Evolutionary conservation across 1,284 basidiomycete species (phyloP), one percentile per base, ranked within the genome.

Genomic region (Ganoderma meredithae): DNA sequence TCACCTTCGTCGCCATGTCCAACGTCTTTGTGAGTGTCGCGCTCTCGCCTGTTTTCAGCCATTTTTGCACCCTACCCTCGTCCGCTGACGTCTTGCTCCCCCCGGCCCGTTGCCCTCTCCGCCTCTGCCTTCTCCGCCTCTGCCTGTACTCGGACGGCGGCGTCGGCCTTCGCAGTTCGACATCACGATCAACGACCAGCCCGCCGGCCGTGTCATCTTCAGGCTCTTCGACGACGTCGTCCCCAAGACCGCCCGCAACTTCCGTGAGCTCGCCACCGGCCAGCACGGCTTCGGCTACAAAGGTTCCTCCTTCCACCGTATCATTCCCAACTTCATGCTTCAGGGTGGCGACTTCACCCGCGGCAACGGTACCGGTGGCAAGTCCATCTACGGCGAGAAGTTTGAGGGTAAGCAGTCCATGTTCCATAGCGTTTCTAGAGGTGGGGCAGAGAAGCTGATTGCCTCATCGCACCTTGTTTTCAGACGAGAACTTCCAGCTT

Each of bases 301-400:
- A 65, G 79, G 79, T 66, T 83, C 82, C 27, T 22, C 74, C 27
- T 80, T 81, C 74, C 80, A 81, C 71, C 79, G 80, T 71, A 75
- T 81, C 70, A 80, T 81, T 73, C 79, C 79, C 74, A 78, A 76
- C 22, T 87, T 86, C 79, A 86, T 87, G 85, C 79, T 87, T 69
- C 86, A 93, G 78, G 90, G 91, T 63, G 92, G 92, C 64, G 92
- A 93, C 76, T 93, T 93, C 81, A 92, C 90, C 71, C 78, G 75
- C 22, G 76, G 79, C 44, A 90, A 98, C 76, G 97, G 97, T 17
- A 98, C 95, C 1, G 97, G 97, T 69, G 95, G 95, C 65, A 92
- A 92, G 81, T 95, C 92, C 33, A 98, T 99, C 81, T 98, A 97
- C 75, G 96, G 97, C 72, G 86, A 89, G 73, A 95, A 93, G 77